Conservation (phyloP, 2,329 filamentous ascomycete genomes). For the Aspergillus fijiensis region DNA sequence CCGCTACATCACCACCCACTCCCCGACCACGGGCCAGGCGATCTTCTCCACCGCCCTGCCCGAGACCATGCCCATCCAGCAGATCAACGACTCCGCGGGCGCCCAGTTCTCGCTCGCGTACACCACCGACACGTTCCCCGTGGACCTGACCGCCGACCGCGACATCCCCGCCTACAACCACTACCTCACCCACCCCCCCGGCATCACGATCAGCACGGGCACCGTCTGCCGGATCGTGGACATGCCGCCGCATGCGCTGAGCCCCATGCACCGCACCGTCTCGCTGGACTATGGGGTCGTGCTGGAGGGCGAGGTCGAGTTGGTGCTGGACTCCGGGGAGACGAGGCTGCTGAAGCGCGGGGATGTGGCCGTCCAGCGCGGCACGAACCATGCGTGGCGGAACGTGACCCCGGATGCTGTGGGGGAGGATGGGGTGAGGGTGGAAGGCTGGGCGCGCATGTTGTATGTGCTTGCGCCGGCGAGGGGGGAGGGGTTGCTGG, state of each 20-base stretch:
- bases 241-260: constrained; percentile 43
- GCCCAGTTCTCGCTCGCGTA: constrained; percentile 53
- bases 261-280: constrained; percentile 53
- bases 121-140: constrained; percentile 50
- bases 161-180: constrained; percentile 50
- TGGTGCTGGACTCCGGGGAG: constrained; percentile 52
- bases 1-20: constrained; percentile 36
- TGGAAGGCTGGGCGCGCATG: constrained; percentile 27
- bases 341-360: constrained; percentile 47
- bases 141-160: constrained; percentile 45
- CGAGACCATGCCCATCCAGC: constrained; percentile 19
- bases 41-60: constrained; percentile 35
- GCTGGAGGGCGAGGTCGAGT: constrained; percentile 52
- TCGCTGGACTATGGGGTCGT: constrained; percentile 54
- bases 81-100: constrained; percentile 43
- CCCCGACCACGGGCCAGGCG: constrained; percentile 33
- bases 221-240: constrained; percentile 44
- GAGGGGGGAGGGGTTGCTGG: constrained; percentile 27
- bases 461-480: constrained; percentile 28
- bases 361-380: constrained; percentile 55
- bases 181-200: constrained; percentile 48
- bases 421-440: constrained; percentile 11
- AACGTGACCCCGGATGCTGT: constrained; percentile 30
- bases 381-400: constrained; percentile 40
- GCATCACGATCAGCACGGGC: constrained; percentile 50